Evolutionary conservation across 2,329 filamentous ascomycete species (phyloP), one percentile per base, ranked within the genome.

Genomic region (Pseudogymnoascus sp.): DNA sequence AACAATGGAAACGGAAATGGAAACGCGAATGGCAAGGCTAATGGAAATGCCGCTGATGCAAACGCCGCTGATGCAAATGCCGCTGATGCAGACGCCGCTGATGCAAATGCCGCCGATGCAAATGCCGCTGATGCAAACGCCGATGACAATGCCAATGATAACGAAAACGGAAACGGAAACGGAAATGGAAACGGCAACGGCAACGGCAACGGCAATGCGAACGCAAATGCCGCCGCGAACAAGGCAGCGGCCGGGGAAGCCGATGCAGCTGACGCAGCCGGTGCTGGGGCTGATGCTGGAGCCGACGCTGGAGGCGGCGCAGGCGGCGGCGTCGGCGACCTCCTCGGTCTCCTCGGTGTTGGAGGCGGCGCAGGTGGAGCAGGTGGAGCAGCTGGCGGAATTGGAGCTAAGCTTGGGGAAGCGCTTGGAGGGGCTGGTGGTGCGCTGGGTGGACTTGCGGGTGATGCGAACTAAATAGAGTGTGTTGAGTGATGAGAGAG

Each of bases 1-100:
- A n/a, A n/a, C 10, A 63, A 61, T 52, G 62, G 61, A 52, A 63
- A 64, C 38, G 66, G 68, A 34, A 38, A 18, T 5, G 65, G 64
- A 10, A 65, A 67, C 35, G 61, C 63, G n/a, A n/a, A n/a, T n/a
- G n/a, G n/a, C n/a, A n/a, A n/a, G n/a, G n/a, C n/a, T n/a, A n/a
- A n/a, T n/a, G n/a, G n/a, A 34, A 63, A 62, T 15, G 45, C 38
- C 57, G 30, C 30, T 13, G 30, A 34, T 10, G 30, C 30, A 34
- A 12, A 4, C 5, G 30, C 28, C 9, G 28, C 9, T 10, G 9
- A 33, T 10, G 28, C 28, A 9, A 10, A 33, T 33, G 28, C 28
- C 10, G 28, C 30, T 5, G 30, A 13, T 5, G 10, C 30, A 13
- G n/a, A n/a, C n/a, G n/a, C n/a, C n/a, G n/a, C n/a, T n/a, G n/a